phyloP scores from a whole-genome alignment of 495 filamentous ascomycete species.

The Elasticomyces elasticus region DNA sequence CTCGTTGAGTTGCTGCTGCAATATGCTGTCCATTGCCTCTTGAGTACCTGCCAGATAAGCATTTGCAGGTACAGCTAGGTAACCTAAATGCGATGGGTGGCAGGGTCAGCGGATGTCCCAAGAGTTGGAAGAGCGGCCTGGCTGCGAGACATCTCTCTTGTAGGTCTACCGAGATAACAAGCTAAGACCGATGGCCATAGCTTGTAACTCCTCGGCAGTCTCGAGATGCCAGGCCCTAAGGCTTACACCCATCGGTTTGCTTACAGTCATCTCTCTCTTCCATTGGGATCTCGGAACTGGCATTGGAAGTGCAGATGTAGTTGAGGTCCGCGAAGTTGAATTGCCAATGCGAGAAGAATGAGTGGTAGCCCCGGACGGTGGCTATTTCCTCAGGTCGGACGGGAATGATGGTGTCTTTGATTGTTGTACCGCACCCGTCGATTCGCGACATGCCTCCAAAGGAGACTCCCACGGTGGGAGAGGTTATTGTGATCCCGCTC shows the following conservation, averaged over 20 bases:
- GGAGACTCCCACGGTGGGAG: background rate
- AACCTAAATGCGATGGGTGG: too few species aligned
- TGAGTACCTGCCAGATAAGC: background rate
- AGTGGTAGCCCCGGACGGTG: background rate
- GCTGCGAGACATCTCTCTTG: too few species aligned
- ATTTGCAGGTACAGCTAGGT: background rate
- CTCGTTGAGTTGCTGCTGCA: background rate
- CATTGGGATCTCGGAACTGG: too few species aligned
- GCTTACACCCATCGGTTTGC: too few species aligned
- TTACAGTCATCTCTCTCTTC: too few species aligned
- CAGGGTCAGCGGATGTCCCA: too few species aligned
- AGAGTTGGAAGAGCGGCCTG: too few species aligned
- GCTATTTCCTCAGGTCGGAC: background rate
- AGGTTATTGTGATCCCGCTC: background rate
- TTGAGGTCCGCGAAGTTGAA: slow-evolving; percentile 1
- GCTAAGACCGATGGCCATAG: too few species aligned
- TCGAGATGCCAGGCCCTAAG: too few species aligned
- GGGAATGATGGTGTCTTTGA: background rate
- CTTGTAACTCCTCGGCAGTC: too few species aligned
- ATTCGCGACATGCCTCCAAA: background rate
- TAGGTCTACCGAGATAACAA: too few species aligned
- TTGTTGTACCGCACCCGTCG: background rate
- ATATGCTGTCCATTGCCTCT: background rate
- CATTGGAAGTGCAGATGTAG: background rate
- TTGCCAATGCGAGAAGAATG: background rate